Base-by-base conservation (phyloP, 371 early-diverging fungal species). In the Syncephalastrum monosporum region DNA sequence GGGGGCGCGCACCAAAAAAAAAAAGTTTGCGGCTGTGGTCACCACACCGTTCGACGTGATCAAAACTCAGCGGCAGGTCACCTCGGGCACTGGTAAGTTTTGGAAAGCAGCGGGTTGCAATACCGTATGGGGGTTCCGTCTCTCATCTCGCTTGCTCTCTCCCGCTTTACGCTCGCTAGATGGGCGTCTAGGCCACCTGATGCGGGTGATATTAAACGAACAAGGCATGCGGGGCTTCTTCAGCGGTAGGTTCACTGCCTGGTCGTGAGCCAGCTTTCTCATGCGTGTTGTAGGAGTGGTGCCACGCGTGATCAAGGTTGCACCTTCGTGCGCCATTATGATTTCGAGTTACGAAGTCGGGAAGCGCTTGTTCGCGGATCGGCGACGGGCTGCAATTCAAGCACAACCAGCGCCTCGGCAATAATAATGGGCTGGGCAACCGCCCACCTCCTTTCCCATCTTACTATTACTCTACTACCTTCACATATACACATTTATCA, bases 41-140 rank as follows among this genome's bases (percentile, higher is more conserved):
- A 98, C 98, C 4, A 93, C 90, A 0, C 98, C 98, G 4, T 97
- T 98, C 78, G 98, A 98, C 73, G 97, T 98, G 0, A 90, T 92
- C 56, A 98, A 98, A 69, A 97, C 98, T 6, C 77, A 90, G 23
- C 84, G 91, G 42, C 94, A 94, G 69, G 86, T 91, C 2, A 71
- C 74, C 50, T 61, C 61, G 7, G 64, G 61, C 44, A 47, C 61
- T 43, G 60, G 64, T 58, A 24, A 62, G 47, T 50, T 52, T 53
- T 50, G 42, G 19, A 47, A 44, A 23, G 8, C 44, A 48, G 5
- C 13, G 17, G 17, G 21, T 21, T 21, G 21, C 21, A 21, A 21
- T 21, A 21, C 21, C 21, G 21, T 21, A 21, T 21, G 21, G 21
- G 21, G 21, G 21, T 21, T 21, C 21, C 21, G 21, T 29, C 27